Conservation (phyloP, 2,329 filamentous ascomycete species). For the Alternaria viburni region DNA sequence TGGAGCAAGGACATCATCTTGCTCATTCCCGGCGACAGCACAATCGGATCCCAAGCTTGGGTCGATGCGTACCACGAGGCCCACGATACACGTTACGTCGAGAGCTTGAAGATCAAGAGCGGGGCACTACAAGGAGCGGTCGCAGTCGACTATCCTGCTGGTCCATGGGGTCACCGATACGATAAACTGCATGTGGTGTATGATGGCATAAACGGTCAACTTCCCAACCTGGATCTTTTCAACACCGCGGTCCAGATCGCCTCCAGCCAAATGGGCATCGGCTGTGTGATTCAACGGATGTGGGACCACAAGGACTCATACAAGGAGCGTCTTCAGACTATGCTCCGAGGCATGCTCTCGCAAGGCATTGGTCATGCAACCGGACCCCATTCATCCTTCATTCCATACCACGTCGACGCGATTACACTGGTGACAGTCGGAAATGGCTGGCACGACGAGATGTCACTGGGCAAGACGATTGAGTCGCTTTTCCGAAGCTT, state of each 20-base stretch:
- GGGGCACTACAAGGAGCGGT: constrained; percentile 91
- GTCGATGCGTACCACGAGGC: constrained; percentile 96
- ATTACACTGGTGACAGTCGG: constrained; percentile 91
- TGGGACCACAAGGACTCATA: constrained; percentile 79
- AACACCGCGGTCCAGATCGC: constrained; percentile 92
- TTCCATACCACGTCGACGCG: constrained; percentile 96
- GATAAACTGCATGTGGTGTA: constrained; percentile 90
- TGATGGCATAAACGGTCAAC: constrained; percentile 92
- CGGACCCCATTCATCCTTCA: constrained; percentile 92
- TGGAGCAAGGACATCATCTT: constrained; percentile 99
- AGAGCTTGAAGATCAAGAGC: constrained; percentile 84
- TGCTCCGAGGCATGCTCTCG: constrained; percentile 89
- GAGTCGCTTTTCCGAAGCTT: constrained; percentile 91
- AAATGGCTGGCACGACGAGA: constrained; percentile 95
- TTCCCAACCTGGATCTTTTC: constrained; percentile 94
- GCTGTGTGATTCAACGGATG: constrained; percentile 84
- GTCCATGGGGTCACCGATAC: constrained; percentile 76
- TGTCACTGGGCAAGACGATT: constrained; percentile 87
- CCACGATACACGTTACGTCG: constrained; percentile 73
- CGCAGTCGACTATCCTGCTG: constrained; percentile 84
- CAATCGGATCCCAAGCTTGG: constrained; percentile 92
- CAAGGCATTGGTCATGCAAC: constrained; percentile 89
- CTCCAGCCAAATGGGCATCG: constrained; percentile 88
- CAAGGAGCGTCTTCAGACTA: constrained; percentile 79
- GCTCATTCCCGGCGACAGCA: constrained; percentile 85